Base-by-base conservation (phyloP, 148 eudicot genomes). In the Euryodendron excelsum region DNA sequence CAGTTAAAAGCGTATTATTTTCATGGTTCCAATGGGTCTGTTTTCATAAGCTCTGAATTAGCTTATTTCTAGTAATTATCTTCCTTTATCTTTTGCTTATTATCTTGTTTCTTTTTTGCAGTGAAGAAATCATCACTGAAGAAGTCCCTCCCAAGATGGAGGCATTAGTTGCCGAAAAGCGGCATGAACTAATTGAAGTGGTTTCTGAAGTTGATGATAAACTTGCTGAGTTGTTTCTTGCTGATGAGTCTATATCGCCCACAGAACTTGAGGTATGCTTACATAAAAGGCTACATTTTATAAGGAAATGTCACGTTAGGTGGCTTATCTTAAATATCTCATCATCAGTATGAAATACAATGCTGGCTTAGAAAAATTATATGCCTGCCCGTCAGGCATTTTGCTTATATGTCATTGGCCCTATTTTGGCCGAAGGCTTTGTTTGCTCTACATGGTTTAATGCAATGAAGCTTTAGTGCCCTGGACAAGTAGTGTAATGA, bases 151-250 rank as follows among this genome's bases (percentile, higher is more conserved):
- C 86, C 18, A 67, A 90, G 75, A 83, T 96, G 89, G 89, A 91
- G 85, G 88, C 81, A 37, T 47, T 87, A 73, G 97, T 88, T 53
- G 80, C 87, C 45, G 97, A 96, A 81, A 96, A 96, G 82, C 87
- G 99, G 25, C 97, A 80, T 55, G 99, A 96, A 81, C 88, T 93
- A 62, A 86, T 96, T 73, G 98, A 96, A 89, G 81, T 79, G 63
- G 98, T 96, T 64, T 93, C 99, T 60, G 99, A 96, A 83, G 99
- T 93, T 87, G 99, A 96, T 83, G 99, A 96, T 77, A 80, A 84
- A 78, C 87, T 96, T 84, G 99, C 99, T 47, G 99, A 96, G 81
- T 78, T 82, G 73, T 96, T 93, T 82, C 90, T 96, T 48, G 91
- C 88, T 55, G 99, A 96, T 81, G 99, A 93, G 52, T 93, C 96